phyloP scores from a whole-genome alignment of 371 early-diverging fungal genomes.

The Coemansia sp. region DNA sequence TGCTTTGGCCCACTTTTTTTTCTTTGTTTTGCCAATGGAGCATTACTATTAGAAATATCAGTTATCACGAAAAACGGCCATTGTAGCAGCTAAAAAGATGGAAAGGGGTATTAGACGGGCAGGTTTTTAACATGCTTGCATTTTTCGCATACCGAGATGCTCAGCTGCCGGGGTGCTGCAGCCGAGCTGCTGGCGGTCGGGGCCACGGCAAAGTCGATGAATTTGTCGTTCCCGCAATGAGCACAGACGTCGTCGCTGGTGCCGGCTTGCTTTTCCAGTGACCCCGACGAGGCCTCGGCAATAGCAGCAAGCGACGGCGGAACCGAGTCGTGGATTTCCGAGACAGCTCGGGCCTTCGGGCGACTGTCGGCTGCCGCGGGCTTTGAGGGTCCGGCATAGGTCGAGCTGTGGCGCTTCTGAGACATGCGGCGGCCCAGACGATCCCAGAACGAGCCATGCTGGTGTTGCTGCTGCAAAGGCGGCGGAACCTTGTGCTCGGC shows the following conservation, averaged over 20 bases:
- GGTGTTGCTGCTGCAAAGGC: conserved; percentile 7
- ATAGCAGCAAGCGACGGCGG: conserved; percentile 7
- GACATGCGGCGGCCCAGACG: conserved; percentile 24
- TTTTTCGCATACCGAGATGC: conserved; percentile 33
- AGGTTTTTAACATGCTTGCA: conserved; percentile 42
- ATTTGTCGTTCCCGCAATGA: conserved; percentile 31
- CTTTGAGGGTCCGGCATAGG: background rate
- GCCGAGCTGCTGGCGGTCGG: background rate
- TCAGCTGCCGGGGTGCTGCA: background rate
- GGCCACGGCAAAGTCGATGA: conserved; percentile 41
- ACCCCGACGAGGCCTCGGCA: conserved; percentile 1
- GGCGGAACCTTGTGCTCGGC: conserved; percentile 2
- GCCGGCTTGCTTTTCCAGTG: background rate
- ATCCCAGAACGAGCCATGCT: conserved; percentile 39
- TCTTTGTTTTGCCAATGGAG: too few species aligned
- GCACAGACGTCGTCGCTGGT: conserved; percentile 4
- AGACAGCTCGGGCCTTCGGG: conserved; percentile 5
- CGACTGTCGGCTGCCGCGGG: background rate
- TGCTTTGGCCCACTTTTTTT: too few species aligned
- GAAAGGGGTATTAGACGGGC: conserved; percentile 2
- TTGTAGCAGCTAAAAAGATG: background rate
- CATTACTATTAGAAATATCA: too few species aligned
- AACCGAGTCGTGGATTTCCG: background rate
- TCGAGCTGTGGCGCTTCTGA: conserved; percentile 18
- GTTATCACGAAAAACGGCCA: too few species aligned